These are phyloP conservation scores for Diddensiella caesifluorescens DNA, from an alignment of 805 yeast species.

Conservation along the genomic window DNA sequence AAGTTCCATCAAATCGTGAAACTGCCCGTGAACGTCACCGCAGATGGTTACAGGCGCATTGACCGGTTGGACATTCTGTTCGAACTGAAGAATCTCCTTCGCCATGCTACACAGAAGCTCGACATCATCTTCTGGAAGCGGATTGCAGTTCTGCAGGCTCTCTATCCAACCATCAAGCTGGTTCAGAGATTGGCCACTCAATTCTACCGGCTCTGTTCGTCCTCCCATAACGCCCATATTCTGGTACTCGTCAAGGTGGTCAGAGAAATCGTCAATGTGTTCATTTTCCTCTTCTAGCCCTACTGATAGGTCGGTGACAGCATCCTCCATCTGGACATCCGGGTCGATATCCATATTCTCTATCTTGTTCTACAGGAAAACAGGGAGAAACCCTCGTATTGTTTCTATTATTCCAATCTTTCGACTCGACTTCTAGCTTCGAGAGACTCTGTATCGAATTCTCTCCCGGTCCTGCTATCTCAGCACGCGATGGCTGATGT, in stretches of 20 bases:
- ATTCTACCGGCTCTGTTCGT: constrained; percentile 38
- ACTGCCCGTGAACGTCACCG: constrained; percentile 97
- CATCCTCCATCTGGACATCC: constrained; percentile 38
- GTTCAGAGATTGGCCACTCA: constrained; percentile 45
- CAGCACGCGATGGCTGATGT: too few relatives aligned
- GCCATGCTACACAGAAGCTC: constrained; percentile 84
- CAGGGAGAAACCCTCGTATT: too few relatives aligned
- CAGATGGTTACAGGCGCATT: constrained; percentile 94
- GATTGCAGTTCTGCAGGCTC: constrained; percentile 39
- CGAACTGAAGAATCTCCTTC: constrained; percentile 75
- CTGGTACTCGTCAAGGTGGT: constrained; percentile 45
- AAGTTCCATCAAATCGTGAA: constrained; percentile 91
- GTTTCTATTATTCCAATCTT: too few relatives aligned
- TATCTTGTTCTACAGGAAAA: not conserved
- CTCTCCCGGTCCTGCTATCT: too few relatives aligned
- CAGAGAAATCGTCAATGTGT: constrained; percentile 13
- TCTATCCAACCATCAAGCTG: constrained; percentile 90
- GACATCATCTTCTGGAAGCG: constrained; percentile 69
- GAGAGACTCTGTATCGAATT: too few relatives aligned
- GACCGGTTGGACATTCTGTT: constrained; percentile 93
- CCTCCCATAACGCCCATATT: constrained; percentile 32
- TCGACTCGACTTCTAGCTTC: too few relatives aligned
- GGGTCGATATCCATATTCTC: constrained; percentile 34
- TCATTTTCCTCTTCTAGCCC: constrained; percentile 68
- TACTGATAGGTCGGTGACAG: constrained; percentile 55